These are phyloP conservation scores for Coniella vitis DNA, from an alignment of 2,329 filamentous ascomycete species.

Conservation along the genomic window DNA sequence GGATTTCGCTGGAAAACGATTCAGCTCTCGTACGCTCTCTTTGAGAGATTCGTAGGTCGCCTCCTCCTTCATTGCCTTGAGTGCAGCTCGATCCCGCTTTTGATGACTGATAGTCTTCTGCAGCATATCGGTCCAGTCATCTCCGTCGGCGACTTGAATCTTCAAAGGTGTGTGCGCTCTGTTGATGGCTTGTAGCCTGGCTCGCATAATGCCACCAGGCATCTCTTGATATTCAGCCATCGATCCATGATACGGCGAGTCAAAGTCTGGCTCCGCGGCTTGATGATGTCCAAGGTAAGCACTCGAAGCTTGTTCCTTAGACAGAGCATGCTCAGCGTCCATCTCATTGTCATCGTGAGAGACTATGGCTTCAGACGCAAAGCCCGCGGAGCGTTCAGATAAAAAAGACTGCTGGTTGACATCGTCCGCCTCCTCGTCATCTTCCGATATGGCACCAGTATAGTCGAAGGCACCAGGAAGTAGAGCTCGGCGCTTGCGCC, in stretches of 20 bases:
- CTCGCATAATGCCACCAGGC: slow-evolving; percentile 56
- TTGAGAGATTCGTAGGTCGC: slow-evolving; percentile 43
- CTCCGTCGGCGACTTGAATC: slow-evolving; percentile 58
- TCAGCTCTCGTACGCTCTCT: slow-evolving; percentile 25
- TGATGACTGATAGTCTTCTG: slow-evolving; percentile 89
- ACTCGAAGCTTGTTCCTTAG: slow-evolving; percentile 65
- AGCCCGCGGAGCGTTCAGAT: slow-evolving; percentile 85
- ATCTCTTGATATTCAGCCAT: slow-evolving; percentile 41
- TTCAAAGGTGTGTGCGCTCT: slow-evolving; percentile 51
- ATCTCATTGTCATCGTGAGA: slow-evolving; percentile 57
- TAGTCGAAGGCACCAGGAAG: slow-evolving; percentile 81
- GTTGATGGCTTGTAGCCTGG: slow-evolving; percentile 57
- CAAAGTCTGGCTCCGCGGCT: slow-evolving; percentile 62
- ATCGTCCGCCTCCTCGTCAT: slow-evolving; percentile 45
- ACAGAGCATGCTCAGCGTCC: slow-evolving; percentile 72
- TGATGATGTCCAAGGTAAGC: slow-evolving; percentile 67
- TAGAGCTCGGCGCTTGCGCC: slow-evolving; percentile 37
- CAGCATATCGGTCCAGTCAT: slow-evolving; percentile 90
- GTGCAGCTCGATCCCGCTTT: slow-evolving; percentile 79
- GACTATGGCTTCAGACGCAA: slow-evolving; percentile 55
- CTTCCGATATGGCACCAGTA: slow-evolving; percentile 46
- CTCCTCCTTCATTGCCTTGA: slow-evolving; percentile 54
- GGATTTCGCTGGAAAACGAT: slow-evolving; percentile 24
- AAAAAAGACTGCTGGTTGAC: slow-evolving; percentile 70
- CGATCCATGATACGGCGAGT: slow-evolving; percentile 47